Evolutionary conservation across 1,139 yeast species (phyloP), one percentile per base, ranked within the genome.

Genomic region (Pichia sp.): DNA sequence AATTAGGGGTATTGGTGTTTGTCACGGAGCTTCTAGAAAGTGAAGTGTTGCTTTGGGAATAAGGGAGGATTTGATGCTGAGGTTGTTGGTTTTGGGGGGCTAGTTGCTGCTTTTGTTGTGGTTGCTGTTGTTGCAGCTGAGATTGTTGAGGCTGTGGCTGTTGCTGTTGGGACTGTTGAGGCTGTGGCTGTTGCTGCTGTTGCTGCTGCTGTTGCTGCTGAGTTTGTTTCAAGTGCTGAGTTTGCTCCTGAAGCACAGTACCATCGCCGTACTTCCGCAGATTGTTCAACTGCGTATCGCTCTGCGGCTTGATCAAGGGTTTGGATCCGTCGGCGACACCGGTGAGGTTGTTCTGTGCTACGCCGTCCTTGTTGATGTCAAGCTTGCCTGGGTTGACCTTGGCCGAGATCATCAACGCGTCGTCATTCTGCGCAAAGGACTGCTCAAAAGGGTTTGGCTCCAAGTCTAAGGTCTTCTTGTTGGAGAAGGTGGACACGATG

Each of bases 381-480:
- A 31, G 8, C 34, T 31, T 31, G 34, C 8, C 34, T 11, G 34
- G 34, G 34, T 4, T 31, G 34, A 11, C 4, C 34, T 31, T 31
- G 34, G 34, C 11, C 34, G 34, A 31, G 34, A 11, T 31, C 34
- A 31, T 31, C 34, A 31, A 11, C 34, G 11, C 7, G 6, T 55
- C 59, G 34, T 62, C 58, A 23, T 54, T 78, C 54, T 82, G 84
- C 40, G 97, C 97, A 73, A 93, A 93, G 50, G 97, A 89, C 68
- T 87, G 85, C 70, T 93, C 99, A 67, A 93, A 93, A 2, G 98
- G 99, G 66, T 93, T 93, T 4, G 95, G 97, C 69, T 93, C 99
- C 60, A 90, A 50, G 49, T 67, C 72, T 11, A 67, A 52, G 3
- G 58, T 54, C 16, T 55, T 50, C 1, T 55, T 41, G 5, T 40